Percentiles rank a stretch among this genome's conserved stretches.
These are phyloP conservation scores for Zelonia costaricensis DNA, from an alignment of 208 protist species.

Conservation along the genomic window DNA sequence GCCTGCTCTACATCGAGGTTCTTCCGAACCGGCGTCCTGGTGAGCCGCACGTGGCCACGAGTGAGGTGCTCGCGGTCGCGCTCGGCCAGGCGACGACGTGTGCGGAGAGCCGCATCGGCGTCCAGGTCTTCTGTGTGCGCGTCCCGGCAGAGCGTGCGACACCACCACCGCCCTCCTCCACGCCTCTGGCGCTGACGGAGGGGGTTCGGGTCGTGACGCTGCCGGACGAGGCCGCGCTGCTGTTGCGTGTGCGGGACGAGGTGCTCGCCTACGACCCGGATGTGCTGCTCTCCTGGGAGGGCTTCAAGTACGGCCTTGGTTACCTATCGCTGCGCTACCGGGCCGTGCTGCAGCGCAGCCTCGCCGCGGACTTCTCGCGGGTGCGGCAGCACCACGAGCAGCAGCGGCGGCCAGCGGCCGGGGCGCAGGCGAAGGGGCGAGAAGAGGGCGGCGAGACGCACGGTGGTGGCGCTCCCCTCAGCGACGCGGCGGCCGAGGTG, in stretches of 20 bases:
- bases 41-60: slow-evolving; percentile 29
- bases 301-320: slow-evolving; percentile 66
- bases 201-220: slow-evolving; percentile 45
- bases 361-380: slow-evolving; percentile 58
- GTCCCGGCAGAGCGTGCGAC: neutral
- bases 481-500: no score
- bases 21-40: slow-evolving; percentile 35
- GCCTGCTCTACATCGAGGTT: slow-evolving; percentile 56
- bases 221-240: slow-evolving; percentile 44
- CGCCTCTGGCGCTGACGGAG: slow-evolving; percentile 10
- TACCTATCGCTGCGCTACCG: slow-evolving; percentile 65
- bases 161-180: no score
- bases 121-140: slow-evolving; percentile 53
- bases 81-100: slow-evolving; percentile 42
- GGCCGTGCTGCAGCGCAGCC: slow-evolving; percentile 41
- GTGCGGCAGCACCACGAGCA: slow-evolving; percentile 13
- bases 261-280: slow-evolving; percentile 65
- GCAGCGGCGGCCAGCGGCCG: neutral
- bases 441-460: neutral
- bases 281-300: slow-evolving; percentile 79
- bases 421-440: neutral
- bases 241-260: slow-evolving; percentile 45
- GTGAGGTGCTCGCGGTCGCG: slow-evolving; percentile 52
- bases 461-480: no score
- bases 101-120: slow-evolving; percentile 18